These are phyloP conservation scores for Ustulina deusta DNA, from an alignment of 2,329 filamentous ascomycete genomes.

Conservation along the genomic window DNA sequence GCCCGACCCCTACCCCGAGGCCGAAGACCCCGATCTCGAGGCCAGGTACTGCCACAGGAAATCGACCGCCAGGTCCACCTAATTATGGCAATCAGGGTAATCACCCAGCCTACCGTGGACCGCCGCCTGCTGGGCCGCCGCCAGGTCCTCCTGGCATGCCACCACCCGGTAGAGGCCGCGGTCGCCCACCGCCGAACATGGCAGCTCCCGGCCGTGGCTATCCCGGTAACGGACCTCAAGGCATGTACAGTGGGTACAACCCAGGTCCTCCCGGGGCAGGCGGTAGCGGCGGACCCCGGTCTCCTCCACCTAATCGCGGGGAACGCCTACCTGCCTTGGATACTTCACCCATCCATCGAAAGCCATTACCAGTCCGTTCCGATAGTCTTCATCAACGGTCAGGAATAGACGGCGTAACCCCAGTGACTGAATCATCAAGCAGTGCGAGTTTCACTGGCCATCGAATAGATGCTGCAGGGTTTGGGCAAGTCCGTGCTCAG, in stretches of 20 bases:
- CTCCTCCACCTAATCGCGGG: conserved; percentile 41
- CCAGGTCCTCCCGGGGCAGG: conserved; percentile 43
- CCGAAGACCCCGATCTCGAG: conserved; percentile 49
- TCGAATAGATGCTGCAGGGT: conserved; percentile 61
- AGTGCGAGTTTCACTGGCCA: conserved; percentile 56
- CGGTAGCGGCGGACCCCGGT: conserved; percentile 42
- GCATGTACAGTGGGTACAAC: conserved; percentile 46
- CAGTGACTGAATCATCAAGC: conserved; percentile 54
- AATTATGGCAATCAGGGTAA: conserved; percentile 45
- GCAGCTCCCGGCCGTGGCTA: conserved; percentile 46
- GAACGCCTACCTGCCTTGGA: conserved; percentile 50
- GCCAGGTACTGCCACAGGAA: conserved; percentile 47
- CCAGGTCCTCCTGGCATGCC: conserved; percentile 42
- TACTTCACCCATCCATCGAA: conserved; percentile 61
- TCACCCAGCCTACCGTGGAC: conserved; percentile 51
- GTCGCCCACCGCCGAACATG: conserved; percentile 46
- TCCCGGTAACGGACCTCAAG: conserved; percentile 45
- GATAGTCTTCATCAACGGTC: conserved; percentile 54
- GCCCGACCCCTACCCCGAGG: conserved; percentile 51
- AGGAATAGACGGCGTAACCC: conserved; percentile 55
- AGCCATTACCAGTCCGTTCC: conserved; percentile 62
- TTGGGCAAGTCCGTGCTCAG: conserved; percentile 59
- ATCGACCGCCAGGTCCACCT: conserved; percentile 44
- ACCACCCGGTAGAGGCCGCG: conserved; percentile 47
- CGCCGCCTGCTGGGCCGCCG: conserved; percentile 46